Evolutionary conservation across 176 grass and related monocot species (phyloP), one percentile per base, ranked within the genome.

Genomic region (Otatea glauca): DNA sequence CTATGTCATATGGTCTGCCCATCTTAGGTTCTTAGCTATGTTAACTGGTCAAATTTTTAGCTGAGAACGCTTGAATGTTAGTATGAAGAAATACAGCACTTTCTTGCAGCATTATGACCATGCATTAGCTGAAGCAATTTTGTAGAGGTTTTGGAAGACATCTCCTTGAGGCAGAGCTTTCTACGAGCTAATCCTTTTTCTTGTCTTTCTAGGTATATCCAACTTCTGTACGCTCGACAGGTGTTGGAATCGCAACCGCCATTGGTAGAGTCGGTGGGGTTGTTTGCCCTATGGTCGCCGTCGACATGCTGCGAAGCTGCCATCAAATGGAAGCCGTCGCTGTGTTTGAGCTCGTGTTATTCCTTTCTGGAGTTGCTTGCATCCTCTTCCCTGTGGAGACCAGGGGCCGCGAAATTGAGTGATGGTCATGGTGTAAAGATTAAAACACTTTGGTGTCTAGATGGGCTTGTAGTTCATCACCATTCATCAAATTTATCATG

Each of bases 381-480:
- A 77, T 87, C 9, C 75, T 94, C 70, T 91, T 97, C 84, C 86
- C 94, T 50, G 59, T 94, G 2, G 92, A 94, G 60, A 97, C 94
- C 29, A 97, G 84, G 51, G 90, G 94, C 48, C 88, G 84, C 4
- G 78, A 43, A 9, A 43, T 43, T 43, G 43, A 85, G 42, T 85
- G 84, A 94, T 72, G n/a, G 3, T 39, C 25, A 49, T 50, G 56
- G 25, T 23, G 17, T 47, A 4, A 68, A 82, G 15, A 14, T 7
- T 13, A 50, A 45, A 20, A 24, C 7, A 15, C 32, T 9, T 20
- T 1, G 16, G 20, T 21, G 41, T 72, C 15, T 7, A 41, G 20
- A 79, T 72, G 18, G 63, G 47, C 59, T 65, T 55, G 68, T 34
- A 77, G 9, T 75, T 58, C 25, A 29, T 29, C 29, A 29, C 29